Evolutionary conservation across 805 yeast species (phyloP).

Genomic region (Zygoascus bituminiphila): DNA sequence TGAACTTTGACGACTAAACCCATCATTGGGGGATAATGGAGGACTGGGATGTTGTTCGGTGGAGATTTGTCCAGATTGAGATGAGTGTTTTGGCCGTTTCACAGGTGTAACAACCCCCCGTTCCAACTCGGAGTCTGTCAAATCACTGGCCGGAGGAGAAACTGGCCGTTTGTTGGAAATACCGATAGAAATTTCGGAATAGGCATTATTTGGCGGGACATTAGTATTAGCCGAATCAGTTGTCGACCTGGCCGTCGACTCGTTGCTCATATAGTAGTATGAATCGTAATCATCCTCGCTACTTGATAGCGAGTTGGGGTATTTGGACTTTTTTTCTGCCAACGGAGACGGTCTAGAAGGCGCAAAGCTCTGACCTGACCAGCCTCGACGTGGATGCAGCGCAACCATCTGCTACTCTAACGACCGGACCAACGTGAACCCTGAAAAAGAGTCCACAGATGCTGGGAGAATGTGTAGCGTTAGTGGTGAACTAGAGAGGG

Average conservation of each 20-base stretch:
- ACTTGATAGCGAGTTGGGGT: neutral
- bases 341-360: conserved; percentile 1
- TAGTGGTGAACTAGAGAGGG: too few relatives aligned
- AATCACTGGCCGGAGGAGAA: neutral
- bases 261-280: neutral
- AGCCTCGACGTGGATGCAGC: neutral
- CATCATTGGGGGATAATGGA: neutral
- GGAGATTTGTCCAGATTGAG: too few relatives aligned
- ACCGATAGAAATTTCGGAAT: too few relatives aligned
- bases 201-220: too few relatives aligned
- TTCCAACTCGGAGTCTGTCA: neutral
- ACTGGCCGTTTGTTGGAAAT: neutral
- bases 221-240: neutral
- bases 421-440: too few relatives aligned
- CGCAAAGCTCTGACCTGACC: neutral
- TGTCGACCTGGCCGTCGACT: neutral
- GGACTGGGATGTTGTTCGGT: neutral
- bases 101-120: too few relatives aligned
- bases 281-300: neutral
- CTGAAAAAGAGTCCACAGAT: too few relatives aligned
- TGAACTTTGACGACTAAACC: neutral
- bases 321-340: neutral
- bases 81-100: neutral
- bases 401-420: too few relatives aligned
- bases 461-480: too few relatives aligned